Base-by-base conservation (phyloP, 192 early-diverging fungal species). In the Glomus cerebriforme region DNA sequence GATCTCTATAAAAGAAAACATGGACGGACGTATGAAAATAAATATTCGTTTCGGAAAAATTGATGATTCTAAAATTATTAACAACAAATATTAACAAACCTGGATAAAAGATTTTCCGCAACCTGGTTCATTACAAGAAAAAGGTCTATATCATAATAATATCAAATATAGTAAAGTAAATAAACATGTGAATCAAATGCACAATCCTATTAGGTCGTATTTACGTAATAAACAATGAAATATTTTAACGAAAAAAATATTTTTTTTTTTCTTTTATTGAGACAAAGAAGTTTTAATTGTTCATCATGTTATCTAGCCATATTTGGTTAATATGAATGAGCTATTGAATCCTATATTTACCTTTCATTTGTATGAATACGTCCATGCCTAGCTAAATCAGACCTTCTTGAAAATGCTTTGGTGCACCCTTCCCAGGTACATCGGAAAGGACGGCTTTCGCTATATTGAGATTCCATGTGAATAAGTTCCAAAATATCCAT, bases 41-140 rank as follows among this genome's bases (percentile, higher is more conserved):
- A 19, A 54, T 54, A 19, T 54, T 54, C 15, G n/a, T n/a, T n/a
- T n/a, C n/a, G n/a, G 17, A 15, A 54, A 54, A 54, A 54, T 19
- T 15, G 19, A 13, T 47, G 10, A 47, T 47, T 47, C 10, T 47
- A 47, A 45, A 45, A 47, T 13, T 47, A 9, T 12, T 13, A 13
- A 13, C 12, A 13, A 47, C 12, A 13, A 13, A 47, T 43, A 47
- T 19, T 17, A 54, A 54, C 19, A 12, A 75, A 86, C 85, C 79
- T 86, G 92, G 82, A 95, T 94, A 71, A 95, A 95, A 63, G 91
- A 87, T 86, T 95, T 95, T 70, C 87, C 90, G 80, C 94, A 95
- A 59, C 85, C 86, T 43, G 81, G 80, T 73, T 89, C 88, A 32
- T 49, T 71, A 80, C 94, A 95, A 34, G 82, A 80, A 82, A 92